phyloP scores from a whole-genome alignment of 2,329 filamentous ascomycete genomes.

The Stylonectria norvegica region DNA sequence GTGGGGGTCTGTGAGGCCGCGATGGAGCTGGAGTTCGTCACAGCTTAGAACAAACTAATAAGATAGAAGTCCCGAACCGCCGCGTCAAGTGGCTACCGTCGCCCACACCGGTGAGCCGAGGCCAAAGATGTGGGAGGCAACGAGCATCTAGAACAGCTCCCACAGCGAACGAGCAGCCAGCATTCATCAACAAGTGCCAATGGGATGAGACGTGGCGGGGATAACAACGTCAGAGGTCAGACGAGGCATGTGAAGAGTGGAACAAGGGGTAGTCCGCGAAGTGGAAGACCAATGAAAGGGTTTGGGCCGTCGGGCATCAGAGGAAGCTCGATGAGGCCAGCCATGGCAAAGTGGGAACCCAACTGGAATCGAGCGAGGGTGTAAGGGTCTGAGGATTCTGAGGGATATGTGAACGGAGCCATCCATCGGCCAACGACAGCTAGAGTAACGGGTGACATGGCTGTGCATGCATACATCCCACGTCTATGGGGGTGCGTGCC shows the following conservation, averaged over 20 bases:
- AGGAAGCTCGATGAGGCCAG: slow-evolving; percentile 4
- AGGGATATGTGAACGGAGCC: slow-evolving; percentile 18
- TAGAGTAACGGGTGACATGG: slow-evolving; percentile 2
- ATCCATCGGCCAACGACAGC: slow-evolving; percentile 6
- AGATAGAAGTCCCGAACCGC: slow-evolving; percentile 13
- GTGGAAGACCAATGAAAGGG: slow-evolving; percentile 1
- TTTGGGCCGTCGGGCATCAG: neutral
- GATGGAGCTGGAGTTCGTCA: no score
- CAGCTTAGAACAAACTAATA: no score
- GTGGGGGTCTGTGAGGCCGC: slow-evolving; percentile 14
- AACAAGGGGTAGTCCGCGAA: slow-evolving; percentile 3
- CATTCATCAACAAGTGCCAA: slow-evolving; percentile 23
- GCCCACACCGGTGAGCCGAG: slow-evolving; percentile 26
- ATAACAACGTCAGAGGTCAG: slow-evolving; percentile 17
- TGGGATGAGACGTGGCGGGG: slow-evolving; percentile 6
- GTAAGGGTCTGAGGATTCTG: no score
- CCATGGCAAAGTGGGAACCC: slow-evolving; percentile 7
- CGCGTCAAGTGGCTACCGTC: slow-evolving; percentile 12
- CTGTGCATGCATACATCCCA: slow-evolving; percentile 28
- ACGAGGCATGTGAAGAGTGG: slow-evolving; percentile 16
- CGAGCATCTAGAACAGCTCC: slow-evolving; percentile 13
- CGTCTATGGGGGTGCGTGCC: slow-evolving; percentile 12
- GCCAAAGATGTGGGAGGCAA: slow-evolving; percentile 8
- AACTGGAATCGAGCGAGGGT: slow-evolving; percentile 10
- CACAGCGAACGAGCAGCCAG: slow-evolving; percentile 10